These are phyloP conservation scores for barrel medic (Medicago truncatula) DNA, from an alignment of 306 rosid genomes.

Conservation along the genomic window MtrunA17r5.0-ANR NC_053043.1:38493501-38494000, in stretches of 20 bases:
- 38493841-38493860: constrained; percentile 96
- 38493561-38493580: constrained; percentile 66
- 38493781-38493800: constrained; percentile 72
- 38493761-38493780: constrained; percentile 74
- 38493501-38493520: constrained; percentile 67
- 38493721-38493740: constrained; percentile 63
- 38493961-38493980: constrained; percentile 1
- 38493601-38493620: constrained; percentile 61
- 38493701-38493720: constrained; percentile 64
- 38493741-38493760: constrained; percentile 87
- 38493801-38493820: constrained; percentile 69
- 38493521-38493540: constrained; percentile 83
- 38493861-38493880: constrained; percentile 74
- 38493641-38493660: constrained; percentile 60
- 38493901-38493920: constrained; percentile 74
- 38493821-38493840: constrained; percentile 80
- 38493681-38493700: constrained; percentile 65
- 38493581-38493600: constrained; percentile 78
- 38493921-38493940: constrained; percentile 63
- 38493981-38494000: background rate
- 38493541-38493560: constrained; percentile 75
- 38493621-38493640: constrained; percentile 70
- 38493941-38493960: background rate
- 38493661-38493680: constrained; percentile 67
- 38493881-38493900: constrained; percentile 86